Evolutionary conservation across 495 filamentous ascomycete species (phyloP), one percentile per base, ranked within the genome.

Genomic region (Chaetomium fimeti): DNA sequence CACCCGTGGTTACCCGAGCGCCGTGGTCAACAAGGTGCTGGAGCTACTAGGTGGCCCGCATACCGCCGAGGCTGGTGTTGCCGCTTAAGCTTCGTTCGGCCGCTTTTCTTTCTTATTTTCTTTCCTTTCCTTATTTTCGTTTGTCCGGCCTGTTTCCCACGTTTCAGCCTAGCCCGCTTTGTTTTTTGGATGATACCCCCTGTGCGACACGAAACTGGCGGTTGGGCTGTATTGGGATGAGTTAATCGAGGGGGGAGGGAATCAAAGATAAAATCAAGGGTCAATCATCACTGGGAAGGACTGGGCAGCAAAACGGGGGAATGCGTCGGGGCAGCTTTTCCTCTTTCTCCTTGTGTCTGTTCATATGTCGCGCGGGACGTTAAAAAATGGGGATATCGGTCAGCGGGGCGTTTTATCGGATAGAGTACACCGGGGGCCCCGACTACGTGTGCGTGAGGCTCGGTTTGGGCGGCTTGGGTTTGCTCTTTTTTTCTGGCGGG

Each of bases 11-110:
- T 98, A 98, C 72, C 94, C 94, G 29, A 83, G 85, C 58, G 93
- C 94, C 8, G 94, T 98, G 8, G 89, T 91, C 27, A 88, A 87
- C 77, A 98, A 96, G 83, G 90, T 98, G 63, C 77, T 91, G 25
- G 94, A 97, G 73, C 80, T 98, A 53, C 87, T 98, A 47, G 90
- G 90, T 62, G 87, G 87, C 55, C 84, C 83, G 36, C 75, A 72
- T 18, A 28, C 57, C 25, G 68, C 64, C 61, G 66, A 40, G 28
- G 25, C 52, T 22, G 58, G 40, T 47, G 64, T 57, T 54, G 51
- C 51, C 55, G 59, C 60, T 5, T 67, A 58, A 56, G 25, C 3
- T 57, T 59, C 29, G 52, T 36, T 15, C 13, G 18, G 5, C 27
- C 18, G 16, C 20, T 16, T 47, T 45, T 52, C 45, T 59, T 60